Evolutionary conservation across 495 filamentous ascomycete species (phyloP), one percentile per base, ranked within the genome.

Genomic region (Pyrenopolyporus hunteri): DNA sequence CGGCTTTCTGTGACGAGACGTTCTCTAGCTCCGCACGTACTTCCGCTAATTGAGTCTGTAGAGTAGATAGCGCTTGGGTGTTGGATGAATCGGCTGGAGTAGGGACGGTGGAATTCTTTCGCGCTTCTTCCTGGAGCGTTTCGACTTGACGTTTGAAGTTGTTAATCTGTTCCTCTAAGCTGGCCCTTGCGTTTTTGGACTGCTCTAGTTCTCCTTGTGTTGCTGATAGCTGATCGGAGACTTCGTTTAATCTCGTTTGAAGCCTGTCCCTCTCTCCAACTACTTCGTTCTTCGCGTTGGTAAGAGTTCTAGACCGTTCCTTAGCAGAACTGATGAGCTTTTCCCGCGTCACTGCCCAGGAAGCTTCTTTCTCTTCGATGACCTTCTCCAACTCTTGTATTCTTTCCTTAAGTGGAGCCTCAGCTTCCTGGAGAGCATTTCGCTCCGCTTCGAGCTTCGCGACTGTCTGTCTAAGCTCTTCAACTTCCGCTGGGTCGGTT

Each of bases 401-500:
- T 58, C 83, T 78, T 39, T 83, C 75, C 67, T 86, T 82, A 1
- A 96, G 78, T 1, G 80, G 70, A 23, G 81, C 71, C 31, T 85
- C 85, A 16, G 82, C 80, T 40, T 82, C 71, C 33, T 83, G 73
- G 20, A 89, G 78, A 23, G 87, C 74, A 67, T 93, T 88, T 1
- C 87, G 85, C 69, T 97, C 92, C 9, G 77, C 77, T 68, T 91
- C 80, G 11, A 97, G 75, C 4, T 71, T 75, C 17, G 82, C 74
- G 23, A 86, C 75, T 1, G 73, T 76, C 63, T 86, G 83, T 71
- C 93, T 97, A 50, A 98, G 77, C 56, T 84, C 84, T 66, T 98
- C 92, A 55, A 96, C 83, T 64, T 97, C 93, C 1, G 89, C 89
- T 11, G 93, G 94, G 69, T 98, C 94, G 20, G 95, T 87, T 44